A percentile compares a stretch with the other conserved stretches of the same genome.
These are phyloP conservation scores for Bjerkandera adusta DNA, from an alignment of 1,284 basidiomycete species.

Conservation along the genomic window DNA sequence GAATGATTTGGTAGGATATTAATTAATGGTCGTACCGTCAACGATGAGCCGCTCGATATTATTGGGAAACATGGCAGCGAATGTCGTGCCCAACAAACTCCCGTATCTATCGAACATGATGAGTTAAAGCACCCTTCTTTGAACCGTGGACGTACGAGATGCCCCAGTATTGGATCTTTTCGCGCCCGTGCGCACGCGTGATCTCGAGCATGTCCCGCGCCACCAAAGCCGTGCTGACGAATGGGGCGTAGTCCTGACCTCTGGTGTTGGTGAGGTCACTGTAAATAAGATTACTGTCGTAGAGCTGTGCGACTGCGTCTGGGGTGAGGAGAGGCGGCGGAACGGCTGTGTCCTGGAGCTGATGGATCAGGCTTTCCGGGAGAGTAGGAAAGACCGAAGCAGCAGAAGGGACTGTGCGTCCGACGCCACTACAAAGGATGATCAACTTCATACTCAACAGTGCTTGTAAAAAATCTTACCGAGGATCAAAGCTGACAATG, in stretches of 20 bases:
- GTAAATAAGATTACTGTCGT: constrained; percentile 18
- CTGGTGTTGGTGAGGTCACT: not conserved
- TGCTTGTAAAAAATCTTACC: constrained; percentile 19
- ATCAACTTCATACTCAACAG: too few species aligned
- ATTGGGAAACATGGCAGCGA: constrained; percentile 26
- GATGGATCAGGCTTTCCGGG: constrained; percentile 2
- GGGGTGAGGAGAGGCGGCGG: constrained; percentile 17
- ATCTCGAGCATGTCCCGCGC: constrained; percentile 29
- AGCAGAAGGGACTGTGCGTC: too few species aligned
- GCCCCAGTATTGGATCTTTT: constrained; percentile 29
- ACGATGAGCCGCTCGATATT: constrained; percentile 18
- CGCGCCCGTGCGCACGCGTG: constrained; percentile 22
- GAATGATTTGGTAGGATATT: not conserved
- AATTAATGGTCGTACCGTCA: constrained; percentile 17
- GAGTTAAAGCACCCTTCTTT: not conserved
- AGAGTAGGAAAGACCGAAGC: constrained; percentile 14
- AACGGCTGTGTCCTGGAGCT: not conserved
- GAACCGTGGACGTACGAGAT: constrained; percentile 21
- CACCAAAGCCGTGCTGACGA: constrained; percentile 13
- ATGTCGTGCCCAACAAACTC: constrained; percentile 22
- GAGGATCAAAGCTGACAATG: constrained; percentile 34
- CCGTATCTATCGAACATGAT: constrained; percentile 20
- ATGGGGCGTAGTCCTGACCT: not conserved
- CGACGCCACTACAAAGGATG: too few species aligned
- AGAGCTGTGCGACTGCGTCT: constrained; percentile 18